Evolutionary conservation across 805 yeast species (phyloP), one percentile per base, ranked within the genome.

Genomic region (Myxozyma vanderwaltii): DNA sequence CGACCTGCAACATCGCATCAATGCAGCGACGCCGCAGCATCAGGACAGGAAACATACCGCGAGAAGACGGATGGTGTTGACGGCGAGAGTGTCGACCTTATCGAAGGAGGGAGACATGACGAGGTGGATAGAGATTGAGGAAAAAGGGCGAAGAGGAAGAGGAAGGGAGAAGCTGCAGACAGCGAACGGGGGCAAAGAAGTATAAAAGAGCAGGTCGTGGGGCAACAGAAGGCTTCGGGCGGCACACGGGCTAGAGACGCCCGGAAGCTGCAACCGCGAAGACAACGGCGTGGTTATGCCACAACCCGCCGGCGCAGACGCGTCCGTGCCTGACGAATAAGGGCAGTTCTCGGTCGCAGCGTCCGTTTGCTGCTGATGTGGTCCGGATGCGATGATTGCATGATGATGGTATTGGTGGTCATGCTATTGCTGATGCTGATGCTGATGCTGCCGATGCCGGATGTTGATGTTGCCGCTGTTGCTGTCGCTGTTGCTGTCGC

Each of bases 61-160:
- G 70, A 92, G 82, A 62, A 86, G 77, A 79, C 97, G 90, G 79
- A 92, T 88, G 69, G 98, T 89, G 81, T 82, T 81, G 76, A 92
- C 80, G 59, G 96, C 89, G 74, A 80, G 80, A 67, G 79, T 79
- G 75, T 91, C 96, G 70, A 88, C 77, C 62, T 83, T 86, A 52
- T 81, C 71, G 69, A 74, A 75, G 45, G 77, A 35, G 17, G 63
- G 63, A 62, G 66, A 51, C 60, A 59, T 62, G n/a, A 41, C 51
- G 58, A 5, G 21, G 26, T 31, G 29, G 4, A 21, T 26, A 52
- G 51, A 24, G 50, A 38, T 24, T 26, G 47, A 24, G 5, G 61
- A 64, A 13, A 62, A 64, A 8, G 77, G 73, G 15, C 17, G 41
- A 15, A 38, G 35, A 19, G 47, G 26, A 24, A 38, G 21, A 31